Evolutionary conservation across 2,329 filamentous ascomycete genomes (phyloP), one percentile per base, ranked within the genome.

Genomic region (Ophioceras dolichostomum): DNA sequence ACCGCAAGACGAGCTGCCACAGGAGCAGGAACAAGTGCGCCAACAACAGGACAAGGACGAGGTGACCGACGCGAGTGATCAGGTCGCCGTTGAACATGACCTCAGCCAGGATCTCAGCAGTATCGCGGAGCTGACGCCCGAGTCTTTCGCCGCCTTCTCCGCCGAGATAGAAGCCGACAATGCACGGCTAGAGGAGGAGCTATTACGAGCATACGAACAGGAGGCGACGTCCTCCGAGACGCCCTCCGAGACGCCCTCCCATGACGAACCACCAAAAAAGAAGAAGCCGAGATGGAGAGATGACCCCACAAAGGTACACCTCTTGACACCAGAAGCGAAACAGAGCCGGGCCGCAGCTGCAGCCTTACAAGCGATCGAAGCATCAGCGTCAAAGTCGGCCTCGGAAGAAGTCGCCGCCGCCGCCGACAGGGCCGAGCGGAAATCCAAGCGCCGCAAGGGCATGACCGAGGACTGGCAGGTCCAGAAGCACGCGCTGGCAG

Each of bases 401-500:
- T 8, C 22, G 12, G 22, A 42, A 47, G n/a, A 43, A n/a, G n/a
- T 44, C 14, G 42, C 43, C 17, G 45, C 43, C 36, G 43, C 39
- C 20, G 34, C 41, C 18, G 43, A 24, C 17, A 31, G 14, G 35
- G n/a, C 41, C 30, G 20, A 36, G 10, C 39, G 34, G 22, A 49
- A 52, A 22, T n/a, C 33, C n/a, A n/a, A n/a, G n/a, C n/a, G n/a
- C n/a, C n/a, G n/a, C n/a, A n/a, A n/a, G n/a, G n/a, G n/a, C n/a
- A n/a, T n/a, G n/a, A n/a, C n/a, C n/a, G n/a, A n/a, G n/a, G n/a
- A n/a, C 4, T 96, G 91, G 91, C 69, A 74, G 53, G 56, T 73
- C 12, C 82, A 95, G 46, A 95, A 94, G 55, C 63, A 62, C 2
- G 81, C 77, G 0, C 59, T 93, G 26, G 73, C 79, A 48, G 59